Conservation (phyloP, 2,329 filamentous ascomycete genomes). For the Furcasterigmium sp. region DNA sequence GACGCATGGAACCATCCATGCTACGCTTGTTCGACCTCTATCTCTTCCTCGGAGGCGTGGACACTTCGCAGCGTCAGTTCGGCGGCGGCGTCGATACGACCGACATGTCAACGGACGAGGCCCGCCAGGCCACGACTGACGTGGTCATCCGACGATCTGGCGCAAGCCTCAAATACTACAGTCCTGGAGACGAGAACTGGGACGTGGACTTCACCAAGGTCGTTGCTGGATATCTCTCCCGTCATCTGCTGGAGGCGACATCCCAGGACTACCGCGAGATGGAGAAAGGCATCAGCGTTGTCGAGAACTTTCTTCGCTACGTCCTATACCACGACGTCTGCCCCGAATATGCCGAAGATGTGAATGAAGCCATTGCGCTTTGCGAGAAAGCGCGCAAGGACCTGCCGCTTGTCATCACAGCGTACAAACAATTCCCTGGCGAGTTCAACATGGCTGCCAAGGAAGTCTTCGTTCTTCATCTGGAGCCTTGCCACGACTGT, state of each 20-base stretch:
- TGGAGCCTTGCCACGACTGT: too few species aligned
- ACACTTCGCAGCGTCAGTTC: conserved; percentile 52
- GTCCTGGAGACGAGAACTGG: conserved; percentile 53
- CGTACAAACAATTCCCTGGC: conserved; percentile 59
- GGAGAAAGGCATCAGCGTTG: conserved; percentile 57
- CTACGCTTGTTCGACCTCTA: conserved; percentile 70
- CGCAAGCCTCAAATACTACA: conserved; percentile 42
- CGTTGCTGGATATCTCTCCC: conserved; percentile 72
- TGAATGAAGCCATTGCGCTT: conserved; percentile 59
- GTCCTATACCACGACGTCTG: conserved; percentile 80
- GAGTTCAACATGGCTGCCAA: conserved; percentile 75
- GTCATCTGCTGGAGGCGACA: conserved; percentile 36
- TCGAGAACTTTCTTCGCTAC: conserved; percentile 87
- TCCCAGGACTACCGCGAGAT: conserved; percentile 51
- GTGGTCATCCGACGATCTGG: conserved; percentile 45
- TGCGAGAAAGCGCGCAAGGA: conserved; percentile 65
- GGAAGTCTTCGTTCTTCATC: conserved; percentile 54
- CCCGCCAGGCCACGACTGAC: conserved; percentile 60
- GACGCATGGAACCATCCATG: conserved; percentile 64
- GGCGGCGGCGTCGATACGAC: conserved; percentile 51
- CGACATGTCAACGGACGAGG: conserved; percentile 58
- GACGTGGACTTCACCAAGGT: conserved; percentile 76
- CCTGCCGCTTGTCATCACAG: conserved; percentile 51
- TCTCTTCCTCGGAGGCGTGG: conserved; percentile 76
- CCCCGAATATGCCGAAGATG: conserved; percentile 66